Evolutionary conservation across 306 rosid genomes (phyloP).

Genomic region (Dalbergia cochinchinensis): DNA sequence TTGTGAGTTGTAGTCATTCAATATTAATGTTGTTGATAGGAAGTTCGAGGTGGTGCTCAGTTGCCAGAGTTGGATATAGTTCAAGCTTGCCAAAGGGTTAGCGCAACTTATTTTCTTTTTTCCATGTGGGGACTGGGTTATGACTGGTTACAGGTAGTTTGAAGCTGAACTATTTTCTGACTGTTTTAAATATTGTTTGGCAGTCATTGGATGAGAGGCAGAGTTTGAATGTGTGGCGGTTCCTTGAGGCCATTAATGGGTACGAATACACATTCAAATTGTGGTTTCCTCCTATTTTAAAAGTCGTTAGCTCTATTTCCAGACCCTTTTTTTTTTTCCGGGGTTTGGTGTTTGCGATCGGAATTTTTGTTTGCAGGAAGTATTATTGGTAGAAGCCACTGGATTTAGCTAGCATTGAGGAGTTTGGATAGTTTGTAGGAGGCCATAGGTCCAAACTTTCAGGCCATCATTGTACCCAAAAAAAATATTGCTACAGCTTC

Average conservation of each 20-base stretch:
- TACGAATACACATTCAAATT: slow-evolving; percentile 45
- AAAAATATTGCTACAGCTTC: slow-evolving; percentile 9
- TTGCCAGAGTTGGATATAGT: slow-evolving; percentile 82
- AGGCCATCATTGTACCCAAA: not conserved
- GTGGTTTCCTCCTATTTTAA: not conserved
- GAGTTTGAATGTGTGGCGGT: slow-evolving; percentile 88
- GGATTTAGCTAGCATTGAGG: not conserved
- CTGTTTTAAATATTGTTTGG: slow-evolving; percentile 43
- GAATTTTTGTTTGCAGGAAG: not conserved
- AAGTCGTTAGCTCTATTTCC: slow-evolving; percentile 7
- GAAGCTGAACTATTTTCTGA: slow-evolving; percentile 38
- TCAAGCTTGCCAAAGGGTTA: slow-evolving; percentile 91
- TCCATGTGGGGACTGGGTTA: slow-evolving; percentile 7
- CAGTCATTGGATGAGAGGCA: slow-evolving; percentile 90
- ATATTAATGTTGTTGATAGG: slow-evolving; percentile 62
- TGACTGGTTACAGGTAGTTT: slow-evolving; percentile 16
- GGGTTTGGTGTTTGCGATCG: not conserved
- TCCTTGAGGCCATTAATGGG: slow-evolving; percentile 95
- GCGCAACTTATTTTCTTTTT: slow-evolving; percentile 39
- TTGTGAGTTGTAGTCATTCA: slow-evolving; percentile 37
- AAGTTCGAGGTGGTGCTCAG: slow-evolving; percentile 76
- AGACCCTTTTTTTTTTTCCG: not conserved
- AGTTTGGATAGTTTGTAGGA: not conserved
- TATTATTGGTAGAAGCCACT: slow-evolving; percentile 26
- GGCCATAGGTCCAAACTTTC: not conserved